Base-by-base conservation (phyloP, 2,329 filamentous ascomycete genomes). In the Diaporthe sp. region DNA sequence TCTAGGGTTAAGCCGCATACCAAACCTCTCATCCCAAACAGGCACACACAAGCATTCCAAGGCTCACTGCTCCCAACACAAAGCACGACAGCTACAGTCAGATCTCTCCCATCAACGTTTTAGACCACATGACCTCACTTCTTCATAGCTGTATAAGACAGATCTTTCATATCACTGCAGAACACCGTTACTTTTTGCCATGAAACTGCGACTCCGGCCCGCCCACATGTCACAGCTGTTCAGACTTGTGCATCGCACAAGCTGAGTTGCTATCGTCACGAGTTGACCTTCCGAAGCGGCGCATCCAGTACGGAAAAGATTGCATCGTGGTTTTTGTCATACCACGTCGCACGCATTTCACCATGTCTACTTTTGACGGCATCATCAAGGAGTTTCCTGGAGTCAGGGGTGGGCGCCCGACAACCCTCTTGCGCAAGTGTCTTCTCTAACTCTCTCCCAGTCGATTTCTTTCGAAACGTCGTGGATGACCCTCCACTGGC, bases 361-460 rank as follows among this genome's bases (percentile, higher is more conserved):
- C 47, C 70, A 95, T 96, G 94, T 96, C 94, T 30, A 96, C 93
- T 1, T 96, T 96, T 81, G 88, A 93, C 77, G 94, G 94, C 68
- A 83, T 92, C 47, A 85, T 95, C 73, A 83, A 86, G 83, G 95
- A 97, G 80, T 97, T 97, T 78, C 94, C 94, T 5, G 90, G 92
- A 53, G 95, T 97, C 75, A 87, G 92, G 78, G 92, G 92, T 92
- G 15, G 73, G 53, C 2, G 51, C n/a, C 19, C 0, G 30, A 22
- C 7, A 1, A 1, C 61, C 4, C 32, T 10, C 13, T 12, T 5
- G 53, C 42, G 19, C 25, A 55, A 25, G 30, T 66, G 15, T 37
- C 8, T 22, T 39, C 6, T 44, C 44, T 59, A 22, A 79, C 17
- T 25, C n/a, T 8, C 22, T 32, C 22, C 13, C 72, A 94, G 92